These are phyloP conservation scores for Tubosaeta sp. DNA, from an alignment of 768 basidiomycete genomes.

Conservation along the genomic window DNA sequence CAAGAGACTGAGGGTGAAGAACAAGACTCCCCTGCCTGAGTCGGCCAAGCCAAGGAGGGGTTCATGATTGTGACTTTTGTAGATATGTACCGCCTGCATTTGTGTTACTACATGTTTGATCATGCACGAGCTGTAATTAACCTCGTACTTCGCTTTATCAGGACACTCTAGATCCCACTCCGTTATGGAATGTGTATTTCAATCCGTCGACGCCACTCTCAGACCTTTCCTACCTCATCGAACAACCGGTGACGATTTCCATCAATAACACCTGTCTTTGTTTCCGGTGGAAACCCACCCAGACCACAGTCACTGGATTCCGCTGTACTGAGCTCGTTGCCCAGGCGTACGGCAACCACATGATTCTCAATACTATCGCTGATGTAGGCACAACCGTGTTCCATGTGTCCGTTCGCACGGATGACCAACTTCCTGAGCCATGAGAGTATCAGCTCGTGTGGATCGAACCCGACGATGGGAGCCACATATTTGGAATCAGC, in stretches of 20 bases:
- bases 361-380: neutral
- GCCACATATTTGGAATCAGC: constrained; percentile 58
- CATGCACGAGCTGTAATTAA: too few relatives aligned
- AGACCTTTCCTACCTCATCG: constrained; percentile 27
- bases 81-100: too few relatives aligned
- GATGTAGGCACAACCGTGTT: constrained; percentile 40
- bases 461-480: constrained; percentile 57
- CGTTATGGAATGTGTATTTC: constrained; percentile 39
- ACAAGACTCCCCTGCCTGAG: too few relatives aligned
- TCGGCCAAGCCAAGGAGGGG: too few relatives aligned
- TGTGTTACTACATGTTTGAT: too few relatives aligned
- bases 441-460: constrained; percentile 62
- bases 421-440: constrained; percentile 42
- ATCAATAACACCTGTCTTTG: constrained; percentile 50
- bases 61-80: too few relatives aligned
- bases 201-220: neutral
- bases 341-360: neutral
- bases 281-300: constrained; percentile 39
- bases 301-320: constrained; percentile 29
- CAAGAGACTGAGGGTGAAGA: too few relatives aligned
- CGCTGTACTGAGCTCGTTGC: neutral
- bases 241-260: constrained; percentile 48
- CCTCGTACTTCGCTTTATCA: too few relatives aligned
- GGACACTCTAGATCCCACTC: constrained; percentile 37
- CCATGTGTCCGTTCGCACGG: constrained; percentile 45